Evolutionary conservation across 2,329 filamentous ascomycete species (phyloP).

Genomic region (Aspergillaceae sp.): DNA sequence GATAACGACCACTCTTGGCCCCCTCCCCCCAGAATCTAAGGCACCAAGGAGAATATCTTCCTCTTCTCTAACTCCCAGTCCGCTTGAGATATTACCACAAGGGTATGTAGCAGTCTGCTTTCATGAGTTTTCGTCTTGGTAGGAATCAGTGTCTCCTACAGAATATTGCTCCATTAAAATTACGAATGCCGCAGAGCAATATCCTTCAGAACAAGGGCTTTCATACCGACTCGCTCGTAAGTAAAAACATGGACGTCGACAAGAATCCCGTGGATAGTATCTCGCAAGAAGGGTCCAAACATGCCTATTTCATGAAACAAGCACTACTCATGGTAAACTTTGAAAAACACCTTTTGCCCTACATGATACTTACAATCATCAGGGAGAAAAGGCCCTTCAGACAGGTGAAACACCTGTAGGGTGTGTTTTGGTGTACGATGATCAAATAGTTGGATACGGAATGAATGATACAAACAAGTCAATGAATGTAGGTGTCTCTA

Average conservation of each 20-base stretch:
- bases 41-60: too few species aligned
- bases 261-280: neutral
- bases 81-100: too few species aligned
- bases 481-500: slow-evolving; percentile 46
- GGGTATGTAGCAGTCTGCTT: neutral
- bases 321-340: slow-evolving; percentile 69
- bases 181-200: neutral
- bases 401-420: slow-evolving; percentile 93
- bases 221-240: neutral
- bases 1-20: too few species aligned
- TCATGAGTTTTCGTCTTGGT: neutral
- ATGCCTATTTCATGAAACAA: slow-evolving; percentile 68
- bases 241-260: neutral
- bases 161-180: neutral
- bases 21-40: too few species aligned
- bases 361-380: slow-evolving; percentile 2
- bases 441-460: slow-evolving; percentile 71
- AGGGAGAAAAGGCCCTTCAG: slow-evolving; percentile 77
- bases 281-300: slow-evolving; percentile 16
- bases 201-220: neutral
- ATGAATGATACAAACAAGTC: slow-evolving; percentile 97
- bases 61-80: too few species aligned
- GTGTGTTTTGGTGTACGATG: slow-evolving; percentile 80
- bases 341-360: slow-evolving; percentile 3
- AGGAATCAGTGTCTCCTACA: too few species aligned